Percentiles rank a stretch among this genome's conserved stretches.
Conservation (phyloP, 805 yeast genomes). For the Zygotorulaspora chibaensis region DNA sequence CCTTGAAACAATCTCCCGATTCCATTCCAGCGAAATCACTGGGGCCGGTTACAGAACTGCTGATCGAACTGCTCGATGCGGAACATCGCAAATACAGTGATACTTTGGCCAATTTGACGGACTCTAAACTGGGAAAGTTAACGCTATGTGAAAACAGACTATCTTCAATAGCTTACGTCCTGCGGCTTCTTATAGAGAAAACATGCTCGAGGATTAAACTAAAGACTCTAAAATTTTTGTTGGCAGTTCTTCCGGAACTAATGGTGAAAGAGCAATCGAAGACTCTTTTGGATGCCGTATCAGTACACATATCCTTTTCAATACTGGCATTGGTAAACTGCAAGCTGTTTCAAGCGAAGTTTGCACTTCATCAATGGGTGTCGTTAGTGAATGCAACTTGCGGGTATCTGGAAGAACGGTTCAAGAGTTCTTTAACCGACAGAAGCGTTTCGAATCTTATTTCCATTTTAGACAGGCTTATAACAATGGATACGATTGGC, state of each 20-base stretch:
- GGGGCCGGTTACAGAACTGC: conserved; percentile 23
- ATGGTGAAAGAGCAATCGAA: conserved; percentile 15
- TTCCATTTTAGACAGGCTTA: conserved; percentile 20
- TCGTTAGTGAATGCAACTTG: conserved; percentile 17
- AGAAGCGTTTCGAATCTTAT: conserved; percentile 30
- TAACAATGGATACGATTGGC: conserved; percentile 26
- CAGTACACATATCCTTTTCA: conserved; percentile 27
- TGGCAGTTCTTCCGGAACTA: conserved; percentile 25
- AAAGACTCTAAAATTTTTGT: conserved; percentile 24
- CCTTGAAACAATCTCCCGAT: conserved; percentile 22
- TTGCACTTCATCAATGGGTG: conserved; percentile 26
- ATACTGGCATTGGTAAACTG: conserved; percentile 18
- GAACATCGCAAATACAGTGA: conserved; percentile 35
- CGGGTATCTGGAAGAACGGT: conserved; percentile 11
- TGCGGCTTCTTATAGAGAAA: conserved; percentile 31
- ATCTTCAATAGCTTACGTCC: conserved; percentile 24
- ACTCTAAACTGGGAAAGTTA: conserved; percentile 31
- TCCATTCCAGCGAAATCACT: conserved; percentile 21
- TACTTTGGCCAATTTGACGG: conserved; percentile 3
- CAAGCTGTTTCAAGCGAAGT: conserved; percentile 24
- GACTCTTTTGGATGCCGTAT: conserved; percentile 17
- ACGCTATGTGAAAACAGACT: conserved; percentile 31
- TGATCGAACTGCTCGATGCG: conserved; percentile 31
- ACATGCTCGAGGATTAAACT: conserved; percentile 22
- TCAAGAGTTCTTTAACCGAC: conserved; percentile 20